Evolutionary conservation across 2,329 filamentous ascomycete genomes (phyloP).

Genomic region (Pseudocercospora fuligena): DNA sequence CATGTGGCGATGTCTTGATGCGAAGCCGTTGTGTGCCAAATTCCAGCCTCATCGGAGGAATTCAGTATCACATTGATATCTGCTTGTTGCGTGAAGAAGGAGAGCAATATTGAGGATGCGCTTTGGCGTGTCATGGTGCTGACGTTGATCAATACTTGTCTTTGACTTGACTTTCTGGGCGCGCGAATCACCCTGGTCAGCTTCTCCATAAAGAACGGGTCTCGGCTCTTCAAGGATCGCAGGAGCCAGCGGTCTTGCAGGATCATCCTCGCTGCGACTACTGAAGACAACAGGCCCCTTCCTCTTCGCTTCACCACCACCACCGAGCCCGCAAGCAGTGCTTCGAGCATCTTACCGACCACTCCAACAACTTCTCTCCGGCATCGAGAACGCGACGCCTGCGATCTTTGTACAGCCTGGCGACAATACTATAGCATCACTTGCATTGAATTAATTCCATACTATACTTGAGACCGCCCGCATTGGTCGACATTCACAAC

Average conservation of each 20-base stretch:
- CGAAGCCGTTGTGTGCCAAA: not conserved
- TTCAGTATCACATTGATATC: not conserved
- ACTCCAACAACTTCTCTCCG: not conserved
- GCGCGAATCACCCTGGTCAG: not conserved
- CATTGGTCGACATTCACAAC: conserved; percentile 2
- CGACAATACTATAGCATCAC: not conserved
- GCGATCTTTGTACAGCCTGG: not conserved
- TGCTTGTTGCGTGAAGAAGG: not conserved
- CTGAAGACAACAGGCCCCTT: not conserved
- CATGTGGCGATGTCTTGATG: not conserved
- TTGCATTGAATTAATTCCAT: not conserved
- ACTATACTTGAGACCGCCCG: not conserved
- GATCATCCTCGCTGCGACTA: not conserved
- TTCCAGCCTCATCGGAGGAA: not conserved
- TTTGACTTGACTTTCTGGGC: conserved; percentile 1
- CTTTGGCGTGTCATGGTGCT: not conserved
- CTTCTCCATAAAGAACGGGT: not conserved
- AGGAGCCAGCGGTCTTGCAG: not conserved
- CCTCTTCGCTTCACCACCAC: not conserved
- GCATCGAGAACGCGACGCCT: not conserved
- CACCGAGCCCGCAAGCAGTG: conserved; percentile 1
- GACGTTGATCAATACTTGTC: not conserved
- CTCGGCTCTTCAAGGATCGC: conserved; percentile 1
- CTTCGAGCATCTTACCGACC: not conserved
- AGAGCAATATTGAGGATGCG: not conserved